Evolutionary conservation across 2,329 filamentous ascomycete species (phyloP), one percentile per base, ranked within the genome.

Genomic region (Cladophialophora psammophila): DNA sequence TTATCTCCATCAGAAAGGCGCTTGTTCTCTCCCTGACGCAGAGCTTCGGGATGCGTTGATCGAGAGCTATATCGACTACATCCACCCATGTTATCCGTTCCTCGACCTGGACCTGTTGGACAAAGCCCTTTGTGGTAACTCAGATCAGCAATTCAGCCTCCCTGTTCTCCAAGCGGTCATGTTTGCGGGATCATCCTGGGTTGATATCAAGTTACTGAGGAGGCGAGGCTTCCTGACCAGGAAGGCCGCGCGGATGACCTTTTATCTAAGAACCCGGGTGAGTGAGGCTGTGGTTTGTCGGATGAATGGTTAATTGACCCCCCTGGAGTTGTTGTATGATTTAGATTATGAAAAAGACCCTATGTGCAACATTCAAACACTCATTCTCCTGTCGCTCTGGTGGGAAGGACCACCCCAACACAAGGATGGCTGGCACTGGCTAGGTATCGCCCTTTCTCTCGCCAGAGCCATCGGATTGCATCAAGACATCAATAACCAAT

Each of bases 371-470:
- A 92, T 97, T n/a, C 94, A 97, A 79, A 90, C 91, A 4, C 84
- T 97, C 31, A 84, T 97, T 20, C 85, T 97, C 65, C 93, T 97
- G 91, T 96, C 94, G 3, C 96, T 96, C 78, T 97, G 94, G 91
- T 97, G 97, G 77, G 93, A 97, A 80, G 96, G 93, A 7, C 93
- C 94, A 0, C 93, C 97, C 79, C 94, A 97, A 77, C 92, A 96
- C 77, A 97, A 97, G 78, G 94, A 97, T 77, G 97, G 93, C 55
- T 97, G 94, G 91, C 93, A 97, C 77, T 97, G 94, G 94, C 88
- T 94, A 6, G 94, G 94, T n/a, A 92, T 97, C 42, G 94, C 94
- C 50, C 91, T 96, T 66, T 97, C 93, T 10, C 83, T 97, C 54
- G 93, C 93, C 61, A 92, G 97, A 78, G 96, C 93, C 8, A 97